phyloP scores from a whole-genome alignment of 805 yeast species.

The Candida qinlingensis region DNA sequence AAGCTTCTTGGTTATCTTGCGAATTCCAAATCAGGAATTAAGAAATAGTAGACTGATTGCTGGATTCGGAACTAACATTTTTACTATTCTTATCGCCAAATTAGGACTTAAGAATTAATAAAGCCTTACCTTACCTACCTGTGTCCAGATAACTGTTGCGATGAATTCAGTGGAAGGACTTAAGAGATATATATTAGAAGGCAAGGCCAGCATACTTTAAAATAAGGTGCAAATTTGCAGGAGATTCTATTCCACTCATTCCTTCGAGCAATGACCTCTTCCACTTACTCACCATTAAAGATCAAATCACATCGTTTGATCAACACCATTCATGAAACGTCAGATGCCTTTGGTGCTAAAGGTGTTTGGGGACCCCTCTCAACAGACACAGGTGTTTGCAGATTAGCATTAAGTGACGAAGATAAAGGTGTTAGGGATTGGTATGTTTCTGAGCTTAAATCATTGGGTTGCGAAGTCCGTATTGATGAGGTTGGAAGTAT shows the following conservation, averaged over 20 bases:
- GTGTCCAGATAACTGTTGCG: too few relatives aligned
- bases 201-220: too few relatives aligned
- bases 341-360: slow-evolving; percentile 53
- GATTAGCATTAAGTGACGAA: slow-evolving; percentile 56
- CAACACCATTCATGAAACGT: slow-evolving; percentile 57
- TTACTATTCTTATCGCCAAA: background rate
- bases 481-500: slow-evolving; percentile 67
- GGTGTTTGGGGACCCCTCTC: slow-evolving; percentile 48
- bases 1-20: too few relatives aligned
- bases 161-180: too few relatives aligned
- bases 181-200: too few relatives aligned
- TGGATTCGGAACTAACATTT: background rate
- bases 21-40: too few relatives aligned
- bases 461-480: slow-evolving; percentile 51
- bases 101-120: too few relatives aligned
- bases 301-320: slow-evolving; percentile 40
- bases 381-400: slow-evolving; percentile 63
- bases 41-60: too few relatives aligned
- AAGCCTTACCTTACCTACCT: too few relatives aligned
- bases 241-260: too few relatives aligned
- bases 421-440: slow-evolving; percentile 64
- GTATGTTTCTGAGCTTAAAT: slow-evolving; percentile 48
- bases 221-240: too few relatives aligned
- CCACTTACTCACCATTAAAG: slow-evolving; percentile 12
- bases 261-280: slow-evolving; percentile 1